Percentiles rank a stretch among this genome's conserved stretches.
phyloP scores from a whole-genome alignment of 441 rosid genomes.

The Capsella rubella region DNA sequence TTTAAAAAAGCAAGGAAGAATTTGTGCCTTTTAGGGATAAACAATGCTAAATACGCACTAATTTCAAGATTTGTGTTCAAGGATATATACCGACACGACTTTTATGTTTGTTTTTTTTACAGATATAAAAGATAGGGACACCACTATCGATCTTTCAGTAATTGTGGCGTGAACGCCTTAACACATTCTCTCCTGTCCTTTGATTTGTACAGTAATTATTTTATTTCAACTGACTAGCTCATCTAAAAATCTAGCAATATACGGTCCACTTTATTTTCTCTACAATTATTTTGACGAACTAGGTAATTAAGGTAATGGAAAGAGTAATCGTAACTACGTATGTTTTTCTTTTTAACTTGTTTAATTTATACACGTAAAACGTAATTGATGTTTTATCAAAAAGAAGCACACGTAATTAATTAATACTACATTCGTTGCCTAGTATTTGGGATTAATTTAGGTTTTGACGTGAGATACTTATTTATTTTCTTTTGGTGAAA shows the following conservation, averaged over 20 bases:
- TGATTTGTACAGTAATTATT: neutral
- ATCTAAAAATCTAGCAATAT: neutral
- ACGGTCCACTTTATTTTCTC: neutral
- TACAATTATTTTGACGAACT: neutral
- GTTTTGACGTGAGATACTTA: neutral
- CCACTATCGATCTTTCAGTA: constrained; percentile 11
- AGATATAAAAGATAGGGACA: constrained; percentile 33
- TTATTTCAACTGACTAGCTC: constrained; percentile 10
- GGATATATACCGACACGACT: constrained; percentile 29
- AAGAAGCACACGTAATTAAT: no score
- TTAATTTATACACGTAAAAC: neutral
- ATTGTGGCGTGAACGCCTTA: constrained; percentile 33
- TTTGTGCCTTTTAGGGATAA: constrained; percentile 30
- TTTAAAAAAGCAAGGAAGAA: constrained; percentile 38
- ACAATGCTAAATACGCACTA: constrained; percentile 33
- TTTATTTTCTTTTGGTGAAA: neutral
- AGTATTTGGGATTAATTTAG: neutral
- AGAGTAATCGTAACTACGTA: neutral
- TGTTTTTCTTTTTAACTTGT: neutral
- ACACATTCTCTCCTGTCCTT: constrained; percentile 4
- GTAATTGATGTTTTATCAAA: neutral
- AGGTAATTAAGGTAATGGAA: neutral
- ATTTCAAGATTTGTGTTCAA: neutral
- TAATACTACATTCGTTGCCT: neutral
- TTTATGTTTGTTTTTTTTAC: neutral